phyloP scores from a whole-genome alignment of 2,329 filamentous ascomycete genomes.

The Zymoseptoria tritici region DNA sequence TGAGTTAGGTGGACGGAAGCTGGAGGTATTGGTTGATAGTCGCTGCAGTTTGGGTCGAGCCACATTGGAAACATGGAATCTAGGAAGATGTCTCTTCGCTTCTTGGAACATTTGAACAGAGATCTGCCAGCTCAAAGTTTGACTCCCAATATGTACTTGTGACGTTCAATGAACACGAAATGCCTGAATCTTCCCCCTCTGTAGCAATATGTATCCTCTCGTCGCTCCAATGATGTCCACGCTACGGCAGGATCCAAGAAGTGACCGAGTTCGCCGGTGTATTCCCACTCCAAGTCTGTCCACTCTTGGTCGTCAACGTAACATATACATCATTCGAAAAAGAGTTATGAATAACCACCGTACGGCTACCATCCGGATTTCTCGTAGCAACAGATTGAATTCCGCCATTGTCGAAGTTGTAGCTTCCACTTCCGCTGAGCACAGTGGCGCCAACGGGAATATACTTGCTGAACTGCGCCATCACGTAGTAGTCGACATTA shows the following conservation, averaged over 20 bases:
- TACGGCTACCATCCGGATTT: slow-evolving; percentile 15
- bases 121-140: too few species aligned
- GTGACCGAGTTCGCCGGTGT: slow-evolving; percentile 9
- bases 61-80: too few species aligned
- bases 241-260: slow-evolving; percentile 13
- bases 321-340: slow-evolving; percentile 7
- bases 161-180: neutral
- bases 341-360: slow-evolving; percentile 13
- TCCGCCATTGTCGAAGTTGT: neutral
- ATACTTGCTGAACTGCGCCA: slow-evolving; percentile 16
- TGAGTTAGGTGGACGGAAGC: too few species aligned
- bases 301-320: slow-evolving; percentile 10
- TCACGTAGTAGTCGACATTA: slow-evolving; percentile 16
- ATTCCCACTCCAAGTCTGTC: slow-evolving; percentile 12
- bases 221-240: neutral
- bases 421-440: slow-evolving; percentile 6
- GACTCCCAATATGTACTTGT: neutral
- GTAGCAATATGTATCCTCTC: neutral
- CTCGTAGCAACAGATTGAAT: slow-evolving; percentile 11
- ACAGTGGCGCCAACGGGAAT: slow-evolving; percentile 12
- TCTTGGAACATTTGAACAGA: too few species aligned
- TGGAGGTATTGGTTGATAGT: too few species aligned
- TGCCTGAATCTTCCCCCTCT: neutral
- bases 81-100: too few species aligned
- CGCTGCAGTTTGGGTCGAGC: too few species aligned